phyloP scores from a whole-genome alignment of 331 rosid genomes.

The Pyrus hybrid region DNA sequence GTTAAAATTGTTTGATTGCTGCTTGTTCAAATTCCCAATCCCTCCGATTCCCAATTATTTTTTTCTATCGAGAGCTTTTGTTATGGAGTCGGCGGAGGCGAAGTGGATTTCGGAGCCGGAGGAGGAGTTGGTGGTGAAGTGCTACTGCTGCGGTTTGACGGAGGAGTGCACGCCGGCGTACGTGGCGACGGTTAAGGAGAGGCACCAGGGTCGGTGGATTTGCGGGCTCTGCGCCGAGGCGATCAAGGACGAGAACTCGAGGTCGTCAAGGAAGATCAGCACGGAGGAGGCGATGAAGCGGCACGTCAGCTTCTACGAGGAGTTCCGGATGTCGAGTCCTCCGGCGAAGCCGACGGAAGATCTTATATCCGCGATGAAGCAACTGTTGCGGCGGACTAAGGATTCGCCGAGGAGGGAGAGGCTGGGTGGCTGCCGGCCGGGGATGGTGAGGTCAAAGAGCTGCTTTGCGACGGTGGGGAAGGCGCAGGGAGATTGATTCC shows the following conservation, averaged over 20 bases:
- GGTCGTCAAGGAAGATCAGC: conserved; percentile 24
- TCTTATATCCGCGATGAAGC: conserved; percentile 53
- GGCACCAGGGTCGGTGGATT: conserved; percentile 66
- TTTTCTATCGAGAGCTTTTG: not conserved
- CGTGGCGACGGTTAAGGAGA: conserved; percentile 46
- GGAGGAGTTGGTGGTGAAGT: conserved; percentile 37
- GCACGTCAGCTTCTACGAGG: conserved; percentile 41
- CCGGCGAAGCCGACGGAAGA: conserved; percentile 37
- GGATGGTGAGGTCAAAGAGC: conserved; percentile 35
- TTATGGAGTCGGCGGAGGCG: not conserved
- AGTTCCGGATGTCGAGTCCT: conserved; percentile 44
- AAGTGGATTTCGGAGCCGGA: not conserved
- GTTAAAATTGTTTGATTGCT: not conserved
- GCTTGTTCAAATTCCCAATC: not conserved
- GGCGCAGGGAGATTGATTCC: not conserved
- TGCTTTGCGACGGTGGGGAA: conserved; percentile 35
- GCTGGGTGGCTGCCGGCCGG: conserved; percentile 17
- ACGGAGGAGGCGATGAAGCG: conserved; percentile 54
- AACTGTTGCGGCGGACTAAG: conserved; percentile 46
- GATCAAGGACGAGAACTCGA: conserved; percentile 48
- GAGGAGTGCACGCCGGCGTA: conserved; percentile 76
- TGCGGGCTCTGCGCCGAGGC: conserved; percentile 80
- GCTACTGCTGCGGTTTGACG: conserved; percentile 61
- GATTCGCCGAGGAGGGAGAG: conserved; percentile 35
- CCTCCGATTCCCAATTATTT: not conserved